Percentiles rank a stretch among this genome's conserved stretches.
Evolutionary conservation across 1,139 yeast genomes (phyloP).

Genomic region (Blastobotrys ciferrii): DNA sequence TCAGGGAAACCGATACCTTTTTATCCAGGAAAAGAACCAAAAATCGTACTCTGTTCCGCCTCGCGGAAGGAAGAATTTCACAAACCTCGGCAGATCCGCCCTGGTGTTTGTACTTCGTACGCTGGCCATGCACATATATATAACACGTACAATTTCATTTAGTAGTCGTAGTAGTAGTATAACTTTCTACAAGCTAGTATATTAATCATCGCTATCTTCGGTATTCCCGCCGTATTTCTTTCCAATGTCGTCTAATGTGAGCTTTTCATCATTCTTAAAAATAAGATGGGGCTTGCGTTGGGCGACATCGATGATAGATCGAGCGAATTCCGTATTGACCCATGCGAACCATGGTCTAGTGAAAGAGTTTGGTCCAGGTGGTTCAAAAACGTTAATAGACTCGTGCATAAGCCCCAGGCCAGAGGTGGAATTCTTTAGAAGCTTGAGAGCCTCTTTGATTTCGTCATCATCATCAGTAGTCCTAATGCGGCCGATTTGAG

Average conservation of each 20-base stretch:
- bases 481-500: constrained; percentile 66
- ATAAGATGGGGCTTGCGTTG: constrained; percentile 70
- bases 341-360: constrained; percentile 92
- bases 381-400: constrained; percentile 63
- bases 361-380: constrained; percentile 36
- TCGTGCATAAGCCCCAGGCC: constrained; percentile 85
- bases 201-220: no score
- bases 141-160: no score
- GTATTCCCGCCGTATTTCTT: not conserved
- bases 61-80: not conserved
- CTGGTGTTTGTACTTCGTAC: no score
- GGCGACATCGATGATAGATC: constrained; percentile 74
- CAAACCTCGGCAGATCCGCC: no score
- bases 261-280: constrained; percentile 40
- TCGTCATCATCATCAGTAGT: constrained; percentile 73
- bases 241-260: constrained; percentile 8
- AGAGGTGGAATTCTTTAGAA: constrained; percentile 61
- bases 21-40: no score
- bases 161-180: no score
- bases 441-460: constrained; percentile 49
- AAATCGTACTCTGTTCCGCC: not conserved
- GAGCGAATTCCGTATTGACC: constrained; percentile 91
- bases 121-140: no score
- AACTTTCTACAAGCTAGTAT: no score
- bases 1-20: no score